These are phyloP conservation scores for Colletotrichum kahawae DNA, from an alignment of 2,329 filamentous ascomycete species.

Conservation along the genomic window DNA sequence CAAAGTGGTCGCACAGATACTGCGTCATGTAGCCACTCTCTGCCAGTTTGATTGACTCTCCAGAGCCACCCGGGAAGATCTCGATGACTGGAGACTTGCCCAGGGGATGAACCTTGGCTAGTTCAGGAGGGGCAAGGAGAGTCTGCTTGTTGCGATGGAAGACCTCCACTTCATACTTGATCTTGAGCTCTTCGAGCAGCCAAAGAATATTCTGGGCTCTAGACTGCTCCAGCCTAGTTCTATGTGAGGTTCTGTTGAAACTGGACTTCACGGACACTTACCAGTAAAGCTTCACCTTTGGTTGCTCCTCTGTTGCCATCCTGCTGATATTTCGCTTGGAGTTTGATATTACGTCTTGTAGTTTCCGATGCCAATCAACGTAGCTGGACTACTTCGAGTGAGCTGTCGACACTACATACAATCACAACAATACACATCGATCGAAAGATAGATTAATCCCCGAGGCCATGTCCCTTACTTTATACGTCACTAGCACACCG, in stretches of 20 bases:
- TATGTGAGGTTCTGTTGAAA: not conserved
- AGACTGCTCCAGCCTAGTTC: constrained; percentile 79
- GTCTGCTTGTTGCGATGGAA: constrained; percentile 72
- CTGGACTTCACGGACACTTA: constrained; percentile 33
- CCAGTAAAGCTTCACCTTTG: constrained; percentile 71
- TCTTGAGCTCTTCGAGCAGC: constrained; percentile 82
- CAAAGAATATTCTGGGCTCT: constrained; percentile 84
- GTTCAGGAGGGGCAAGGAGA: constrained; percentile 74
- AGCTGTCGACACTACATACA: not conserved
- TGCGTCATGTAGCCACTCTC: constrained; percentile 84
- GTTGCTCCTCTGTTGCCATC: constrained; percentile 31
- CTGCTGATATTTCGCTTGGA: not conserved
- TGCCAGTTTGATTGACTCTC: constrained; percentile 67
- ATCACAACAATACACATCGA: not conserved
- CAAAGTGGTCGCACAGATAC: constrained; percentile 75
- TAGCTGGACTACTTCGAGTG: not conserved
- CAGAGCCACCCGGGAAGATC: constrained; percentile 52
- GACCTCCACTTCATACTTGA: constrained; percentile 80
- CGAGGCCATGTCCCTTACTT: constrained; percentile 1
- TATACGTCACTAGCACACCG: constrained; percentile 17
- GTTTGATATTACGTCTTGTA: not conserved
- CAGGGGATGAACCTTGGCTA: constrained; percentile 80
- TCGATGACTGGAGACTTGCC: constrained; percentile 86
- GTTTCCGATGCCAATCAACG: not conserved
- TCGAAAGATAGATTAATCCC: not conserved